Evolutionary conservation across 1,284 basidiomycete genomes (phyloP).

Genomic region (Ceratobasidium sp.): DNA sequence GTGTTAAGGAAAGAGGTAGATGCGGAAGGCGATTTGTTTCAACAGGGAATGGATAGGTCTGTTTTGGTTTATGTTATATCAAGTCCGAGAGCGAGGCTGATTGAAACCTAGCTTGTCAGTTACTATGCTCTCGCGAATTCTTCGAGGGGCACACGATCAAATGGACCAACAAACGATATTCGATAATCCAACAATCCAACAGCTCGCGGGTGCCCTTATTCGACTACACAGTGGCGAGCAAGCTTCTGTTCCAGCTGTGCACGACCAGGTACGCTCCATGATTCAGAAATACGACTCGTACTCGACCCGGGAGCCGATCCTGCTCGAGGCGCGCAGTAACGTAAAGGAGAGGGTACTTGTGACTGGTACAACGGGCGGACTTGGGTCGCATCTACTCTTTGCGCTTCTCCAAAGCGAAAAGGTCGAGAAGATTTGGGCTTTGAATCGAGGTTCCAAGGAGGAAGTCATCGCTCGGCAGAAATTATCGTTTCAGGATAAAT

Average conservation of each 20-base stretch:
- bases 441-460: neutral
- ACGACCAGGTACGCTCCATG: neutral
- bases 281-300: constrained; percentile 2
- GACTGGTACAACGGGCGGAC: constrained; percentile 55
- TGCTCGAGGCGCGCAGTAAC: constrained; percentile 44
- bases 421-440: constrained; percentile 41
- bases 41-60: constrained; percentile 21
- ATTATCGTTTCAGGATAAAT: constrained; percentile 31
- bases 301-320: constrained; percentile 30
- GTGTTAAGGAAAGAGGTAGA: neutral
- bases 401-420: constrained; percentile 45
- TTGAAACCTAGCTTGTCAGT: neutral
- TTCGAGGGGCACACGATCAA: neutral
- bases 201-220: neutral
- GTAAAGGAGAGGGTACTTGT: constrained; percentile 50
- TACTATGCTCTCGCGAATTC: neutral
- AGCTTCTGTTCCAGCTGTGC: neutral
- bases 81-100: neutral
- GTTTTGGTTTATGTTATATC: neutral
- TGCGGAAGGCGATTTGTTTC: constrained; percentile 1
- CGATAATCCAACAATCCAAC: neutral
- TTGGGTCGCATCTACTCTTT: constrained; percentile 52
- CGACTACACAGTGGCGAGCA: neutral
- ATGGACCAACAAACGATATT: constrained; percentile 13
- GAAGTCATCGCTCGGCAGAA: constrained; percentile 9